These are phyloP conservation scores for Prunus yedoensis DNA, from an alignment of 331 rosid genomes.

Conservation along the genomic window DNA sequence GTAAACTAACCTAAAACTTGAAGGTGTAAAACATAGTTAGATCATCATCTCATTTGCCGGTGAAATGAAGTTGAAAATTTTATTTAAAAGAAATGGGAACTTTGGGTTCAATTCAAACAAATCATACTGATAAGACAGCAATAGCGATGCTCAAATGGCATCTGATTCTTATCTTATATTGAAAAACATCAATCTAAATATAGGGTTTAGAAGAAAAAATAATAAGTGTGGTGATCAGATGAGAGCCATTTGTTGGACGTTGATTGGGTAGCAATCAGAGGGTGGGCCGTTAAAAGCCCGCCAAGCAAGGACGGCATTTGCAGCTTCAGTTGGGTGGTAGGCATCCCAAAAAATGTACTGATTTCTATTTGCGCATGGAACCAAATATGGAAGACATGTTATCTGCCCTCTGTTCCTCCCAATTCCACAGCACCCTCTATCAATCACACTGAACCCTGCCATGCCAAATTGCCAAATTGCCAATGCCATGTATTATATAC, in stretches of 20 bases:
- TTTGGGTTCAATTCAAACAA: too few species aligned
- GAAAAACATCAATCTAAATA: background rate
- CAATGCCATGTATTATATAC: background rate
- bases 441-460: conserved; percentile 58
- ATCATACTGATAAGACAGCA: too few species aligned
- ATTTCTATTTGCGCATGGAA: conserved; percentile 51
- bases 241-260: conserved; percentile 56
- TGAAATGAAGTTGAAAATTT: too few species aligned
- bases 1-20: too few species aligned
- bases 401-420: conserved; percentile 49
- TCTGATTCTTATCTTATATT: background rate
- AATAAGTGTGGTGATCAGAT: conserved; percentile 1
- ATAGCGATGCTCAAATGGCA: too few species aligned
- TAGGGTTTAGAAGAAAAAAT: background rate
- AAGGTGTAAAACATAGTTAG: too few species aligned
- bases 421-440: conserved; percentile 65
- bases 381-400: conserved; percentile 49
- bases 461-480: background rate
- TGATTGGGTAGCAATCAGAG: conserved; percentile 53
- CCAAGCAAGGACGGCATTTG: conserved; percentile 52
- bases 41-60: too few species aligned
- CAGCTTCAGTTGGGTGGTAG: conserved; percentile 63
- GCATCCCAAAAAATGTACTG: conserved; percentile 76
- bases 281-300: conserved; percentile 53
- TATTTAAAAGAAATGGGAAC: too few species aligned